A percentile compares a stretch with the other conserved stretches of the same genome.
These are phyloP conservation scores for Pseudonectria foliicola DNA, from an alignment of 2,329 filamentous ascomycete genomes.

Conservation along the genomic window DNA sequence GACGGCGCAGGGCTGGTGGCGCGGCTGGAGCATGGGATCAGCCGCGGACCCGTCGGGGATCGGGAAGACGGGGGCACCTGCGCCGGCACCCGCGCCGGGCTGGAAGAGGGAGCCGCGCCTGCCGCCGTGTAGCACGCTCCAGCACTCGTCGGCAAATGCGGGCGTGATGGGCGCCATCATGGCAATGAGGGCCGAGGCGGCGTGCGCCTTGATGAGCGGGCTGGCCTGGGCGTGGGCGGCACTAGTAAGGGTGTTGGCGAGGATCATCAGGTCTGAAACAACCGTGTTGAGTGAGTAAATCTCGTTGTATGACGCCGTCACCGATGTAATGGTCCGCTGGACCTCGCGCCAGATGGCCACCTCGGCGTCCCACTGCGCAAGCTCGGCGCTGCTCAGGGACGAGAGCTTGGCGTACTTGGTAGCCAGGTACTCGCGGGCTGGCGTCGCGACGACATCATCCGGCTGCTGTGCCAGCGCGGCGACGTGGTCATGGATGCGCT, in stretches of 20 bases:
- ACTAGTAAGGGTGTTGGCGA: conserved; percentile 62
- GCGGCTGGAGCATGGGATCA: conserved; percentile 38
- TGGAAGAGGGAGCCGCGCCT: conserved; percentile 14
- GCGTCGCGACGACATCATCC: neutral
- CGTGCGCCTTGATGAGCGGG: conserved; percentile 38
- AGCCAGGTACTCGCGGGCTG: conserved; percentile 31
- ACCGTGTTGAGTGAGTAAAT: conserved; percentile 77
- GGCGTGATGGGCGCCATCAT: conserved; percentile 76
- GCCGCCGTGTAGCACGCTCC: conserved; percentile 46
- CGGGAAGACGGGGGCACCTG: conserved; percentile 52
- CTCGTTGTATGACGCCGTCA: conserved; percentile 61
- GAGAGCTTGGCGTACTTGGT: conserved; percentile 23
- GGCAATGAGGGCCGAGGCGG: conserved; percentile 52
- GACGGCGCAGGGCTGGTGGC: conserved; percentile 54
- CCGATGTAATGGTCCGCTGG: conserved; percentile 59
- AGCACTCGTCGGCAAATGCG: conserved; percentile 75
- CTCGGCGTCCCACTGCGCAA: conserved; percentile 39
- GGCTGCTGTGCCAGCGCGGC: conserved; percentile 13
- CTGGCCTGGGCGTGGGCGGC: conserved; percentile 28
- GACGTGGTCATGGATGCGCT: conserved; percentile 56
- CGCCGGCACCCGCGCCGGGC: conserved; percentile 29
- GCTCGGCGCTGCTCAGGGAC: conserved; percentile 25
- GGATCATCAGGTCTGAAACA: conserved; percentile 72
- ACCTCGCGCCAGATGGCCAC: conserved; percentile 54
- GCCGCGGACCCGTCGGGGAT: conserved; percentile 40